Evolutionary conservation across 2,329 filamentous ascomycete genomes (phyloP).

Genomic region (Podosphaera fusca): DNA sequence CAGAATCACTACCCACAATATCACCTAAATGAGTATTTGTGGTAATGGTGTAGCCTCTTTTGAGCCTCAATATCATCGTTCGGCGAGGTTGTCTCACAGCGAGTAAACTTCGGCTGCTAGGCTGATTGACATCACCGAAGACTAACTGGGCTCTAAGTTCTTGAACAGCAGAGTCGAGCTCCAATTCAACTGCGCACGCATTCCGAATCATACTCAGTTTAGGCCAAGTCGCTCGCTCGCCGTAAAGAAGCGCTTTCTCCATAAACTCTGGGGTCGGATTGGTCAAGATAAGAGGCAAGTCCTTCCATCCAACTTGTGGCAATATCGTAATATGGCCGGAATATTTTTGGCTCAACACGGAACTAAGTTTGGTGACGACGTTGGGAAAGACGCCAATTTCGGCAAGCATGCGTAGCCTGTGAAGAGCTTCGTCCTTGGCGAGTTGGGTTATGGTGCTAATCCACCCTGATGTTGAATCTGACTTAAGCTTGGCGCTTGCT

Average conservation of each 20-base stretch:
- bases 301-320: conserved; percentile 50
- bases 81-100: conserved; percentile 5
- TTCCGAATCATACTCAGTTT: conserved; percentile 69
- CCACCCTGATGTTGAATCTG: conserved; percentile 23
- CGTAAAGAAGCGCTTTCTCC: conserved; percentile 49
- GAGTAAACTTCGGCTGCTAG: conserved; percentile 13
- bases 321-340: conserved; percentile 89
- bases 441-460: conserved; percentile 44
- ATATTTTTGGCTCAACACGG: conserved; percentile 74
- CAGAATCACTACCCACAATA: conserved; percentile 2
- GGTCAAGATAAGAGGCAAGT: conserved; percentile 53
- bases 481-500: conserved; percentile 19
- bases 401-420: conserved; percentile 57
- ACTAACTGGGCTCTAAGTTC: conserved; percentile 38
- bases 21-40: conserved; percentile 2
- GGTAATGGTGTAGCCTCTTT: conserved; percentile 9
- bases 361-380: conserved; percentile 51
- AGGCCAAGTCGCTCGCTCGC: conserved; percentile 79
- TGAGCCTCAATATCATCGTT: conserved; percentile 5
- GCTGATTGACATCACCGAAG: conserved; percentile 15
- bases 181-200: conserved; percentile 70
- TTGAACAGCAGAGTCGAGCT: conserved; percentile 54
- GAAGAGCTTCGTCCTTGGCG: conserved; percentile 57
- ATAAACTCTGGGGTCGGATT: conserved; percentile 81
- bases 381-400: conserved; percentile 66